Evolutionary conservation across 148 eudicot species (phyloP).

Genomic region (Fagopyrum tataricum): DNA sequence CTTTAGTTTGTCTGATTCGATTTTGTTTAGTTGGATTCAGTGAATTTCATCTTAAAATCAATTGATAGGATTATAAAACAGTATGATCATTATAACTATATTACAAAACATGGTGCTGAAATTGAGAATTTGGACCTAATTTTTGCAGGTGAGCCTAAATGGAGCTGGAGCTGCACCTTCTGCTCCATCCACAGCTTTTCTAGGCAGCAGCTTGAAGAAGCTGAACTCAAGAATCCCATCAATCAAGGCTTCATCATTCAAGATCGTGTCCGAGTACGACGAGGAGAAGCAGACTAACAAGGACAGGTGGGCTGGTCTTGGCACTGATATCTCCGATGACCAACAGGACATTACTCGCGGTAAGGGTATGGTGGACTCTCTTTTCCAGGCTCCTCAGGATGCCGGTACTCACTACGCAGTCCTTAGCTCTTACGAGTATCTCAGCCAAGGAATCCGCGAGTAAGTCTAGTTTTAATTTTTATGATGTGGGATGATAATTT

Average conservation of each 20-base stretch:
- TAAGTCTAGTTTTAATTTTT: constrained; percentile 15
- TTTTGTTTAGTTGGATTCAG: neutral
- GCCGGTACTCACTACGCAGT: constrained; percentile 60
- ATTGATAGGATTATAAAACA: no score
- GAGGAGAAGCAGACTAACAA: constrained; percentile 43
- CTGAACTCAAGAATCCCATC: constrained; percentile 24
- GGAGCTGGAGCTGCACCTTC: constrained; percentile 42
- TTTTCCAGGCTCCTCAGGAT: constrained; percentile 69
- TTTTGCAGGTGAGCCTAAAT: constrained; percentile 47
- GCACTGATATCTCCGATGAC: constrained; percentile 52
- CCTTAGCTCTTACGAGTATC: constrained; percentile 53
- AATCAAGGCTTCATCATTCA: constrained; percentile 27
- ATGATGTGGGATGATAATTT: no score
- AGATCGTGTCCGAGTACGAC: constrained; percentile 29
- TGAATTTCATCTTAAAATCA: neutral
- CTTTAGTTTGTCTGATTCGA: neutral
- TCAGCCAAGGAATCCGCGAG: constrained; percentile 50
- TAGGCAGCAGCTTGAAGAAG: constrained; percentile 61
- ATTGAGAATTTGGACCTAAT: neutral
- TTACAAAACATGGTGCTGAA: neutral
- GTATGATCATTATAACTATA: neutral
- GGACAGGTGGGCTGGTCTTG: constrained; percentile 66
- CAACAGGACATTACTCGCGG: constrained; percentile 83
- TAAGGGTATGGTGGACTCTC: constrained; percentile 68
- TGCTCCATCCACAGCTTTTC: constrained; percentile 48